Conservation (phyloP, 441 rosid genomes). For the Corymbia citriodora region DNA sequence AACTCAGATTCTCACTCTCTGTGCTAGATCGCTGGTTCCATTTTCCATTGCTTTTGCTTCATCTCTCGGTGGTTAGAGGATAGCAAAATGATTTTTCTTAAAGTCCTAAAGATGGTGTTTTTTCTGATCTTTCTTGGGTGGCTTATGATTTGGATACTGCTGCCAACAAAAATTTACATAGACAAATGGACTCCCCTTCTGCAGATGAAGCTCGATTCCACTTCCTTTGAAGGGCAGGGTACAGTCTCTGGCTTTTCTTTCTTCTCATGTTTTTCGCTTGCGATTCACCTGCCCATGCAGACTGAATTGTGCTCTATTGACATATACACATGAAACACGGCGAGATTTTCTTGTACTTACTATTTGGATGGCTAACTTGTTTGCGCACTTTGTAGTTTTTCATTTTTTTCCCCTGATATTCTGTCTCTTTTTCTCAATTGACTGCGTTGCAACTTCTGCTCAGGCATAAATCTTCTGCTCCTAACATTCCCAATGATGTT, state of each 20-base stretch:
- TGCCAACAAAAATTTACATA: conserved; percentile 30
- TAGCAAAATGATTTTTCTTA: conserved; percentile 4
- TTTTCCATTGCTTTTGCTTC: neutral
- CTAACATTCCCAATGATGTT: conserved; percentile 47
- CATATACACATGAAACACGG: neutral
- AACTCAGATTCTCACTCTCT: neutral
- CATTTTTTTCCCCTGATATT: neutral
- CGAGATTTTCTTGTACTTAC: neutral
- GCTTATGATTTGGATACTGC: conserved; percentile 40
- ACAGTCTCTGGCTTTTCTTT: neutral
- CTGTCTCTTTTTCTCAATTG: neutral
- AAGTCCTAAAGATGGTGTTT: conserved; percentile 3
- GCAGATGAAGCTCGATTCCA: conserved; percentile 14
- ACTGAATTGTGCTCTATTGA: too few relatives aligned
- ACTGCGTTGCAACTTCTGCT: neutral
- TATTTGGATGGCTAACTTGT: neutral
- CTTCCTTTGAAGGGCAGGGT: conserved; percentile 39
- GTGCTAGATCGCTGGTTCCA: neutral
- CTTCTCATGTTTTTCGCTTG: neutral
- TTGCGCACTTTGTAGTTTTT: neutral
- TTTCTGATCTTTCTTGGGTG: conserved; percentile 30
- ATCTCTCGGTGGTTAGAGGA: neutral
- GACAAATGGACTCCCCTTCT: conserved; percentile 20
- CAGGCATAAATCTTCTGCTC: conserved; percentile 39
- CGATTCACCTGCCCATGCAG: neutral